phyloP scores from a whole-genome alignment of 306 rosid species.

The Sechiopsis laciniata region DNA sequence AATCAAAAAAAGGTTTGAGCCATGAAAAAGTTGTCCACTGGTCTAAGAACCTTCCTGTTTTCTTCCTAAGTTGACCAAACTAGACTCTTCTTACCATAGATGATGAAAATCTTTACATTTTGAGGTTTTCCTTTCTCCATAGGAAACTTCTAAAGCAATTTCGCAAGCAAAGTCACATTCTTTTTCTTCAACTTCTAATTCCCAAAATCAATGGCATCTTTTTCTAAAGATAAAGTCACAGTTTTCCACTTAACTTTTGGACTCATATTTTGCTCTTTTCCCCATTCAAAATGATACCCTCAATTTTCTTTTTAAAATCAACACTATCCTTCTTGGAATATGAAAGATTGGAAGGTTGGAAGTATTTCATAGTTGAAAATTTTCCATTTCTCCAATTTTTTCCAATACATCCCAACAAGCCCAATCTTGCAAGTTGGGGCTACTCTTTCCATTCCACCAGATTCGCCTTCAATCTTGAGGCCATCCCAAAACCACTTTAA shows the following conservation, averaged over 20 bases:
- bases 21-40: neutral
- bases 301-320: neutral
- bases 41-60: neutral
- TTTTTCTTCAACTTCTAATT: conserved; percentile 2
- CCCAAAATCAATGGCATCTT: neutral
- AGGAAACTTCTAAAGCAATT: neutral
- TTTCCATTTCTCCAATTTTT: neutral
- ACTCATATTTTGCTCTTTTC: neutral
- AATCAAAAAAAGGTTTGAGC: neutral
- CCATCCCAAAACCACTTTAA: neutral
- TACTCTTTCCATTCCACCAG: neutral
- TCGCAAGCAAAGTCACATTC: neutral
- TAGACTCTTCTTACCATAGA: neutral
- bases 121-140: neutral
- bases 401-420: neutral
- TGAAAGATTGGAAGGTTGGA: neutral
- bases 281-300: neutral
- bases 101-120: neutral
- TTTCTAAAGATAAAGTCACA: neutral
- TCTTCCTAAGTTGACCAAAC: neutral
- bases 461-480: conserved; percentile 3
- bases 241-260: neutral
- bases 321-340: neutral
- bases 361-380: neutral
- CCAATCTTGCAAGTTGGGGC: neutral